Base-by-base conservation (phyloP, 2,329 filamentous ascomycete species). In the Grosmannia serpens region DNA sequence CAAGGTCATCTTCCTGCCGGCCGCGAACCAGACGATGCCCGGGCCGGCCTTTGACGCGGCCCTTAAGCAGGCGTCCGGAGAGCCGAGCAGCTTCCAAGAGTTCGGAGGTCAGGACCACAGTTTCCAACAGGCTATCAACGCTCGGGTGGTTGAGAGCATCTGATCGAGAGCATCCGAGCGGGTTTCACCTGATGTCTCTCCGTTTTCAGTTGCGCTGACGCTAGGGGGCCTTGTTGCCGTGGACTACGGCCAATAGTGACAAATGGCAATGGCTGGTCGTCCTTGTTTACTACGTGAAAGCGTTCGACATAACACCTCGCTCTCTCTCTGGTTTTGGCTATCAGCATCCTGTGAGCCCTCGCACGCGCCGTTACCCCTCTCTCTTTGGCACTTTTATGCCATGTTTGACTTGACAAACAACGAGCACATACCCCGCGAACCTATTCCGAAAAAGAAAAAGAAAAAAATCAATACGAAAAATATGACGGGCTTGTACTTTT, bases 1-100 rank as follows among this genome's bases (percentile, higher is more conserved):
- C 73, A 95, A 95, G 75, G 87, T 94, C 67, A 91, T 92, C 66
- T 92, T 94, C 79, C 70, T 94, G 65, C 88, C 87, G 1, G 83
- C 78, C 10, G 72, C 77, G 47, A 82, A 81, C 71, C 82, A 88
- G 73, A 84, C 81, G 20, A 81, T 86, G 67, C 76, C 71, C 61
- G 68, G 64, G 59, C 64, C 67, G 1, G 70, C 73, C 47, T 70
- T 80, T 65, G 72, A 74, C 58, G 73, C 74, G 26, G 69, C 74
- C 49, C 59, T 78, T 22, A 75, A 80, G 31, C 64, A 69, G 41
- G 67, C 66, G 33, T 15, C 13, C 26, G 72, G 76, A 52, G 82
- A 79, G 58, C 61, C 65, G 31, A 65, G 56, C 60, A 64, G 81
- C 58, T 73, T 67, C 60, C 67, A 72, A 63, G 81, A 85, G 62